Evolutionary conservation across 2,329 filamentous ascomycete genomes (phyloP).

Genomic region (Fusarium circinatum): DNA sequence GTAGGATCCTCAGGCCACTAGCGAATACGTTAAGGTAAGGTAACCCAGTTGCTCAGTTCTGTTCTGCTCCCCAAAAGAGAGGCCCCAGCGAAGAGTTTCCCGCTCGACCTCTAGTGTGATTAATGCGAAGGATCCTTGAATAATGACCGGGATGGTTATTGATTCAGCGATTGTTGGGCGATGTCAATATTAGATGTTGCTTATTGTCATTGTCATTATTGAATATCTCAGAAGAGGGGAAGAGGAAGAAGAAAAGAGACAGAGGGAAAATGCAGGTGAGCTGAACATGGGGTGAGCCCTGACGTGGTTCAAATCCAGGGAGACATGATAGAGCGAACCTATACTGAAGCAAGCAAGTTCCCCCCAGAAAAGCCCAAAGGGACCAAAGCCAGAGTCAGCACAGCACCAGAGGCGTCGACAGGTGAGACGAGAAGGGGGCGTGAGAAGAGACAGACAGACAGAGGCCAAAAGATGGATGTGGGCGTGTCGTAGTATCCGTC

Average conservation of each 20-base stretch:
- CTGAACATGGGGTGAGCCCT: constrained; percentile 30
- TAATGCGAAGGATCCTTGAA: constrained; percentile 23
- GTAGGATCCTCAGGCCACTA: constrained; percentile 49
- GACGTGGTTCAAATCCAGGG: constrained; percentile 29
- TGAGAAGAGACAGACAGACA: neutral
- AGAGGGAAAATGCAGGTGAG: constrained; percentile 36
- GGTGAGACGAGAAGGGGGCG: constrained; percentile 36
- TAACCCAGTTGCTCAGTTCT: constrained; percentile 6
- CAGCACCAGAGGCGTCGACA: constrained; percentile 25
- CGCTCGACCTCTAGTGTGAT: constrained; percentile 31
- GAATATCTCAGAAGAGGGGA: constrained; percentile 4
- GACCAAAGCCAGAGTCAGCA: constrained; percentile 14
- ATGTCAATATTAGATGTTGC: neutral
- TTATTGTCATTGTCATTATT: constrained; percentile 6
- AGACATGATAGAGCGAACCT: constrained; percentile 4
- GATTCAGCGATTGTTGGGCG: constrained; percentile 13
- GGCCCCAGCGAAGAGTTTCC: constrained; percentile 37
- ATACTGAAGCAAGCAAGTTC: constrained; percentile 13
- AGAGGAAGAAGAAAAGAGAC: constrained; percentile 20
- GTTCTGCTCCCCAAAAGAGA: constrained; percentile 24
- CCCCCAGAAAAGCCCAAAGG: constrained; percentile 29
- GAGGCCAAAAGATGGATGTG: constrained; percentile 8
- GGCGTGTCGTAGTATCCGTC: constrained; percentile 30
- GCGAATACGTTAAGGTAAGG: constrained; percentile 22
- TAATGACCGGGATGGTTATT: neutral